Conservation (phyloP, 2,329 filamentous ascomycete species). For the Arthroderma sp. region DNA sequence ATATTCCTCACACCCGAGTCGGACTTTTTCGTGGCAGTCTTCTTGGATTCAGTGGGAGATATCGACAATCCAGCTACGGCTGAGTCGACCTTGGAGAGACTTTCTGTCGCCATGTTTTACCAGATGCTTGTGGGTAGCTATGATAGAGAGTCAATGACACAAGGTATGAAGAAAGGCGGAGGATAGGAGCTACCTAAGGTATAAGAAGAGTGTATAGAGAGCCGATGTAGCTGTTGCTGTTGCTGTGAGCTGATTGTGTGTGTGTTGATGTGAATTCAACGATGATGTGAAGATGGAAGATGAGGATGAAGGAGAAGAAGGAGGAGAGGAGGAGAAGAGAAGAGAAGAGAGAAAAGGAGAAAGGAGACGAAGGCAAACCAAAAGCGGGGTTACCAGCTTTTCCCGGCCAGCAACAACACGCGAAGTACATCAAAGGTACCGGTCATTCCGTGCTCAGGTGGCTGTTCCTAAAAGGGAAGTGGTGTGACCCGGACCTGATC, state of each 20-base stretch:
- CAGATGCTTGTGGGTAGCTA: neutral
- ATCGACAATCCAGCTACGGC: conserved; percentile 67
- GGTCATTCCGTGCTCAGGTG: no score
- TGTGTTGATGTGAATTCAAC: neutral
- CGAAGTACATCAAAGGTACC: no score
- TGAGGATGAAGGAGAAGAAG: conserved; percentile 3
- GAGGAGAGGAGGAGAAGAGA: conserved; percentile 6
- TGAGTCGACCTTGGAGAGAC: conserved; percentile 81
- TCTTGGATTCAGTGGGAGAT: conserved; percentile 45
- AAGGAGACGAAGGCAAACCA: conserved; percentile 1
- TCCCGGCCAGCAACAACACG: no score
- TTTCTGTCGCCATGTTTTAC: conserved; percentile 40
- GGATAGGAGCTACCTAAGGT: conserved; percentile 1
- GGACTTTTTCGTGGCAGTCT: conserved; percentile 42
- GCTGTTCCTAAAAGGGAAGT: no score
- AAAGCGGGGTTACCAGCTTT: no score
- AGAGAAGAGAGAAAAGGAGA: conserved; percentile 3
- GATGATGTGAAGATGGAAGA: neutral
- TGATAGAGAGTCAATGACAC: conserved; percentile 1
- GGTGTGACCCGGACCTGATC: no score
- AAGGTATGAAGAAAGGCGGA: neutral
- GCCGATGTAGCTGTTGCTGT: neutral
- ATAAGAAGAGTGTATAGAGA: conserved; percentile 1
- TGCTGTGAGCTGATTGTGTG: no score
- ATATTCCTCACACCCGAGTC: conserved; percentile 77